Conservation (phyloP, 306 rosid species). For the Castanea sativa region DNA sequence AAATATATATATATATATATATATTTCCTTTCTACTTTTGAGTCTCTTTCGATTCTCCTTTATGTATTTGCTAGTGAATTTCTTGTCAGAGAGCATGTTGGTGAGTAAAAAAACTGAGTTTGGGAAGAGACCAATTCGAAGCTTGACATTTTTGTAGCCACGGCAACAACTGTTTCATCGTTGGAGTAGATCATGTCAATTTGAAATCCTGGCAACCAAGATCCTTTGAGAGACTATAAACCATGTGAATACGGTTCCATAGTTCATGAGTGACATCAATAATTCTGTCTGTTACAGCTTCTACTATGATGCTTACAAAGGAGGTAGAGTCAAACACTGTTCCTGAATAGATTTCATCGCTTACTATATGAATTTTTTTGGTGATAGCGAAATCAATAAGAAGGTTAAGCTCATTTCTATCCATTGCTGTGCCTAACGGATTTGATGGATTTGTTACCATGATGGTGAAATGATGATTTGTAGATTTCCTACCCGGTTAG, state of each 20-base stretch:
- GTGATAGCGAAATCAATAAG: conserved; percentile 47
- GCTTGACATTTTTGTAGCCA: conserved; percentile 91
- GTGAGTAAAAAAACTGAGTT: conserved; percentile 61
- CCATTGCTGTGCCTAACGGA: conserved; percentile 71
- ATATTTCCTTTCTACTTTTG: conserved; percentile 33
- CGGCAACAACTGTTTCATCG: conserved; percentile 37
- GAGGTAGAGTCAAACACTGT: conserved; percentile 53
- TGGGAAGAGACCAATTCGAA: conserved; percentile 76
- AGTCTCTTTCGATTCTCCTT: conserved; percentile 42
- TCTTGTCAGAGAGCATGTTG: conserved; percentile 42
- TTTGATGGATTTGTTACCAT: conserved; percentile 80
- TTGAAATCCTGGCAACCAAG: conserved; percentile 70
- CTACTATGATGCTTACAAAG: conserved; percentile 48
- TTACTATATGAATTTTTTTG: conserved; percentile 54
- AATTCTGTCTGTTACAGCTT: conserved; percentile 28
- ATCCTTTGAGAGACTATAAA: conserved; percentile 77
- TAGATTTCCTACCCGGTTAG: too few relatives aligned
- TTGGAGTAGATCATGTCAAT: conserved; percentile 83
- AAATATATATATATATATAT: neutral
- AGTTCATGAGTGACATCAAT: neutral
- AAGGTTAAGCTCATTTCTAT: conserved; percentile 43
- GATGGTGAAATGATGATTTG: too few relatives aligned
- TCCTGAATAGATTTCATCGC: conserved; percentile 80
- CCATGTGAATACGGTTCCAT: conserved; percentile 46
- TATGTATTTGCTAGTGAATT: conserved; percentile 43